Evolutionary conservation across 2,329 filamentous ascomycete genomes (phyloP).

Genomic region (Nemania bipapillata): DNA sequence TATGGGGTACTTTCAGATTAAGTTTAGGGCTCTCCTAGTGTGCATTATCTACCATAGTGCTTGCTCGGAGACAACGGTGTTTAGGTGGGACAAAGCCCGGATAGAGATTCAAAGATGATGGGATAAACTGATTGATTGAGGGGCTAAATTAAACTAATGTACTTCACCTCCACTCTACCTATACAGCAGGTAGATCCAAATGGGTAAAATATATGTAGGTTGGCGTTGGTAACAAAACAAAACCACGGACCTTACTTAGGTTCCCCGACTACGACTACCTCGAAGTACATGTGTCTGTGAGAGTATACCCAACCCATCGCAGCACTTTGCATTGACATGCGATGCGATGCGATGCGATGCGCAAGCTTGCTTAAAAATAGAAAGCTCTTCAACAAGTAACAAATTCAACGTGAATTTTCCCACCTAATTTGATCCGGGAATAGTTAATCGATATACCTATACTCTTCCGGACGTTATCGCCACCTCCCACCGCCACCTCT

Average conservation of each 20-base stretch:
- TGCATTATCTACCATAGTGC: not conserved
- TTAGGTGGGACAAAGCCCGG: constrained; percentile 31
- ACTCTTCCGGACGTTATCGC: not conserved
- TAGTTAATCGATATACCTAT: not conserved
- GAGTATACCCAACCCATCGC: not conserved
- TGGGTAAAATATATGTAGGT: too few species aligned
- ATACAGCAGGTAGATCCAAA: too few species aligned
- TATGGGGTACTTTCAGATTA: not conserved
- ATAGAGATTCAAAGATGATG: constrained; percentile 1
- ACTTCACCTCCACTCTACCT: too few species aligned
- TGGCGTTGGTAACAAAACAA: too few species aligned
- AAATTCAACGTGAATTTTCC: too few species aligned
- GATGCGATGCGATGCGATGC: not conserved
- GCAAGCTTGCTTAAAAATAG: not conserved
- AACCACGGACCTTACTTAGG: too few species aligned
- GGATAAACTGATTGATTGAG: constrained; percentile 16
- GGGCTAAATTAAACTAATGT: constrained; percentile 19
- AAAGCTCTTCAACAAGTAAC: not conserved
- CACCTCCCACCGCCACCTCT: not conserved
- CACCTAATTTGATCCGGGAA: not conserved
- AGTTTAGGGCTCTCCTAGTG: too few species aligned
- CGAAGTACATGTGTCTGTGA: not conserved
- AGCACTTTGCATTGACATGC: not conserved
- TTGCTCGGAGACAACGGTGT: constrained; percentile 36
- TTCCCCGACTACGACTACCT: too few species aligned